These are phyloP conservation scores for Patellaria atrata DNA, from an alignment of 495 filamentous ascomycete species.

Conservation along the genomic window DNA sequence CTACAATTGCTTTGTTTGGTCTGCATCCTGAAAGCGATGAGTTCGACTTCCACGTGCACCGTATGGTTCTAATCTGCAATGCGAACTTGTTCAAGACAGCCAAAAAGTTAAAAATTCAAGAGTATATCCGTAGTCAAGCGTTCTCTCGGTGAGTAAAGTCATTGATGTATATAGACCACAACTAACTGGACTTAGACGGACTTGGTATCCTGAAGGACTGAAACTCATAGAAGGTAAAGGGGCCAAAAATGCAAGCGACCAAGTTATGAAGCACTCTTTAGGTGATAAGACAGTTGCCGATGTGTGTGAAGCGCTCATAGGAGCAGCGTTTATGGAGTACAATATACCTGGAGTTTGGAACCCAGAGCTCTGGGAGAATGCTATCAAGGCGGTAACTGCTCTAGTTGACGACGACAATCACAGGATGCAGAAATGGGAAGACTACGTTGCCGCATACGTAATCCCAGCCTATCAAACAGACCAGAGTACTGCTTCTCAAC, in stretches of 20 bases:
- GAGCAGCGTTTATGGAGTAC: constrained; percentile 62
- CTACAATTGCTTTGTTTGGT: constrained; percentile 69
- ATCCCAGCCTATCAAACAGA: constrained; percentile 57
- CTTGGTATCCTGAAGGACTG: constrained; percentile 75
- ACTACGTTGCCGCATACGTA: constrained; percentile 58
- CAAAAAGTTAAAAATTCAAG: constrained; percentile 47
- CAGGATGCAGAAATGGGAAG: constrained; percentile 46
- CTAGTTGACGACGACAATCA: constrained; percentile 59
- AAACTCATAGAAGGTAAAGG: constrained; percentile 48
- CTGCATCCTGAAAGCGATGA: constrained; percentile 67
- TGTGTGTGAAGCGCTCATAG: constrained; percentile 90
- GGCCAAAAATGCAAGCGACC: constrained; percentile 35
- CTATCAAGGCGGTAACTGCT: constrained; percentile 66
- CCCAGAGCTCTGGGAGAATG: constrained; percentile 54
- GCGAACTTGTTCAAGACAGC: constrained; percentile 73
- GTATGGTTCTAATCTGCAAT: constrained; percentile 90
- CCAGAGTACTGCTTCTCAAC: constrained; percentile 42
- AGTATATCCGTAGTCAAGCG: constrained; percentile 67
- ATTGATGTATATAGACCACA: constrained; percentile 1
- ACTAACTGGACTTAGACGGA: constrained; percentile 30
- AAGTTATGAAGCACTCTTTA: constrained; percentile 47
- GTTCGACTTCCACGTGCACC: constrained; percentile 74
- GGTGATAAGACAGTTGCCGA: constrained; percentile 92
- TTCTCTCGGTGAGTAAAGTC: constrained; percentile 49
- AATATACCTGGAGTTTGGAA: constrained; percentile 27